Evolutionary conservation across 208 protist genomes (phyloP).

Genomic region (Trypanosoma platydactyli): DNA sequence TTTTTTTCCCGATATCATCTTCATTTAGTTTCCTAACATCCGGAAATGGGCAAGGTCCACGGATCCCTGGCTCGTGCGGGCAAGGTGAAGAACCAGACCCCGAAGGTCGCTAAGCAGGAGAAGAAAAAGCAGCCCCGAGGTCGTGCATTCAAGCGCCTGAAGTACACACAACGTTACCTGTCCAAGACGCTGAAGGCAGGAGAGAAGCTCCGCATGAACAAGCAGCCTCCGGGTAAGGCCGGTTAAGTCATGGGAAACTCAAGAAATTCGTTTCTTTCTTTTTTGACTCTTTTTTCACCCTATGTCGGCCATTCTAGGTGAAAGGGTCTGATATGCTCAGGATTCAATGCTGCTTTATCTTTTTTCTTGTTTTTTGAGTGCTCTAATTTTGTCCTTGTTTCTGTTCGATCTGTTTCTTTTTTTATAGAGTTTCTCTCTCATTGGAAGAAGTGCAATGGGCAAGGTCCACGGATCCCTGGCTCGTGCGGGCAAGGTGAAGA

Average conservation of each 20-base stretch:
- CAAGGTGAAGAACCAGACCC: conserved; percentile 98
- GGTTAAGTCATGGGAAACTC: conserved; percentile 47
- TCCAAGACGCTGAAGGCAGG: conserved; percentile 91
- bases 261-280: conserved; percentile 19
- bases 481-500: conserved; percentile 98
- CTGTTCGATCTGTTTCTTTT: not conserved
- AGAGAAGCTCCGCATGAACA: conserved; percentile 94
- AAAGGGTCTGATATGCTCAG: not conserved
- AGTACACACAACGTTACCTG: conserved; percentile 97
- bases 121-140: conserved; percentile 95
- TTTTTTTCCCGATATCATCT: conserved; percentile 10
- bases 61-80: conserved; percentile 97
- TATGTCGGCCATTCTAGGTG: not conserved
- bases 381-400: not conserved
- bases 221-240: conserved; percentile 90
- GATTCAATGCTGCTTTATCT: conserved; percentile 13
- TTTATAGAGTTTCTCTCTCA: no score
- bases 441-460: conserved; percentile 62
- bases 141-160: conserved; percentile 96
- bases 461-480: conserved; percentile 98
- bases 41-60: conserved; percentile 97
- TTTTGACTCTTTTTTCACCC: conserved; percentile 21
- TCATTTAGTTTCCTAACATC: conserved; percentile 30
- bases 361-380: not conserved
- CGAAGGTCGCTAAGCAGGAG: conserved; percentile 95